Percentiles rank a stretch among this genome's conserved stretches.
Evolutionary conservation across 768 basidiomycete species (phyloP).

Genomic region (Dacryopinax spathularia): DNA sequence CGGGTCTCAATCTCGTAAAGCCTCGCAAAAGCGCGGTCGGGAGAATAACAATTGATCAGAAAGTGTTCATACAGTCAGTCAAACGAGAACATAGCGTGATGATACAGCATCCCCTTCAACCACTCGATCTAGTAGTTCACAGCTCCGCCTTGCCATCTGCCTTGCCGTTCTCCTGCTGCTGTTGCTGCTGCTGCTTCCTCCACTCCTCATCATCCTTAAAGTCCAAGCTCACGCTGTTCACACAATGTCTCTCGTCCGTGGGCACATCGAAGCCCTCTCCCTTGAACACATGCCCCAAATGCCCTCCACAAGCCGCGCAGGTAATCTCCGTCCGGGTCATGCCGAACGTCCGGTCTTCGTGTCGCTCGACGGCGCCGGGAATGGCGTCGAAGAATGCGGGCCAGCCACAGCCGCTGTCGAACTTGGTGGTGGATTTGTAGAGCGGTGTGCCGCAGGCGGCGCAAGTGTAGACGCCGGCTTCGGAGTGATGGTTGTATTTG

Average conservation of each 20-base stretch:
- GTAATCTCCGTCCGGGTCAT: slow-evolving; percentile 70
- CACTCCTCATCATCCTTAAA: slow-evolving; percentile 40
- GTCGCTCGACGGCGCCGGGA: slow-evolving; percentile 67
- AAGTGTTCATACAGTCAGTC: too few relatives aligned
- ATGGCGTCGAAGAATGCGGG: slow-evolving; percentile 96
- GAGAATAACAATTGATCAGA: too few relatives aligned
- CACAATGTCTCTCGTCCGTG: slow-evolving; percentile 75
- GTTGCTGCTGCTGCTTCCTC: slow-evolving; percentile 5
- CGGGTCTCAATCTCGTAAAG: too few relatives aligned
- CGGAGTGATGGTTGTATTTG: slow-evolving; percentile 57
- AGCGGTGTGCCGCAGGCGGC: slow-evolving; percentile 68
- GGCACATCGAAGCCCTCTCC: slow-evolving; percentile 62
- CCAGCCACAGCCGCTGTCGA: slow-evolving; percentile 89
- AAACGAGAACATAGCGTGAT: too few relatives aligned
- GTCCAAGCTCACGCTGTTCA: slow-evolving; percentile 75
- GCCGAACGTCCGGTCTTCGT: slow-evolving; percentile 54
- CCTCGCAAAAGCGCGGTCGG: too few relatives aligned
- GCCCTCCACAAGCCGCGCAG: slow-evolving; percentile 81
- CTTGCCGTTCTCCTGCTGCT: neutral
- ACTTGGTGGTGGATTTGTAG: slow-evolving; percentile 82
- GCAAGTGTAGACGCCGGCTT: slow-evolving; percentile 59
- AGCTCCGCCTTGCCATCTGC: too few relatives aligned
- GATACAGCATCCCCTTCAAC: too few relatives aligned
- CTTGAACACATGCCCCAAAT: slow-evolving; percentile 91
- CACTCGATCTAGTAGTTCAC: too few relatives aligned